Evolutionary conservation across 139 green algal genomes (phyloP), one percentile per base, ranked within the genome.

Genomic region (Chlamydomonas incerta): DNA sequence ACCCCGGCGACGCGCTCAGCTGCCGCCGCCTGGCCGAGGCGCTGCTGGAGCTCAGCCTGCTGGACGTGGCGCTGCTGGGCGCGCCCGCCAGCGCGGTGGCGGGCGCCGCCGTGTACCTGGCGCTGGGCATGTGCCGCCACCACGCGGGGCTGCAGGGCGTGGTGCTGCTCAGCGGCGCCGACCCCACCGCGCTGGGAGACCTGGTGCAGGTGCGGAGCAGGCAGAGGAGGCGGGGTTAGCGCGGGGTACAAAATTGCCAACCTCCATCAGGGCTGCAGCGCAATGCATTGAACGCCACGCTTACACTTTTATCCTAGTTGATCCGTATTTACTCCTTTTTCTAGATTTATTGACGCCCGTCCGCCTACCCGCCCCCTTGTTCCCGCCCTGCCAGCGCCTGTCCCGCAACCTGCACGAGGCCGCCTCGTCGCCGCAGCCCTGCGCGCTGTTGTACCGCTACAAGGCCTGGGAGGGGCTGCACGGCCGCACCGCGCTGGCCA

Each of bases 41-140:
- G 55, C 69, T 87, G 55, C 69, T 80, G 69, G 81, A 87, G 70
- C 81, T 87, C 9, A 62, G 10, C 20, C 46, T 80, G 69, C 81
- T 87, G 35, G 81, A 87, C 24, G 35, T 46, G n/a, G 46, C 46
- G 20, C 33, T 74, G 4, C 20, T 52, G 13, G 0, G 0, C 26
- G 29, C n/a, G 9, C 77, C 17, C n/a, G 63, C 77, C 41, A 73
- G 58, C 46, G 23, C 26, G 4, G 63, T 67, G 77, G 77, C 77
- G 18, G 17, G 63, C 0, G 20, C 33, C 21, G 63, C 77, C 13
- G 33, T 74, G 20, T 84, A 84, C 77, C 63, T 84, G 41, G 77
- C 77, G 41, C 63, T 84, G 77, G 77, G 65, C 63, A 20, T 84
- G 77, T 3, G 34, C n/a, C 63, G 60, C 3, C 21, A 74, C 63